Conservation (phyloP, 1,284 basidiomycete species). For the Farysia itapuensis region DNA sequence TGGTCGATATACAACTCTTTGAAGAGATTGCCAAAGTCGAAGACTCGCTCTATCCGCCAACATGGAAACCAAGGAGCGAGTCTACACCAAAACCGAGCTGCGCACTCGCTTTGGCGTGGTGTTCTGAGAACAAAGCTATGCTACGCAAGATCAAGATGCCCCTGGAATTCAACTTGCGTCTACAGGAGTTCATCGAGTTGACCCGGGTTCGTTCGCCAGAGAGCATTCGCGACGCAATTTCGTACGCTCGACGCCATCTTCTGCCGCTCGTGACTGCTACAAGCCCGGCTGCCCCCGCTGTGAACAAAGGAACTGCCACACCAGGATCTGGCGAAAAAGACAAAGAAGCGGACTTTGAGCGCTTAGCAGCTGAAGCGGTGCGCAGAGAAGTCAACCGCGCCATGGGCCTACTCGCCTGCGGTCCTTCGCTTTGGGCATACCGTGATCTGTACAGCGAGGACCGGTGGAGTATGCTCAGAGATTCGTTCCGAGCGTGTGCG, state of each 20-base stretch:
- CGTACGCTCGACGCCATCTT: constrained; percentile 80
- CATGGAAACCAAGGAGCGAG: neutral
- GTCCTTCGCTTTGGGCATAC: constrained; percentile 24
- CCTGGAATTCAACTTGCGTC: constrained; percentile 88
- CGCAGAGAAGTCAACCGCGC: constrained; percentile 20
- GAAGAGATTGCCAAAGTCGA: constrained; percentile 84
- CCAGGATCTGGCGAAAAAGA: neutral
- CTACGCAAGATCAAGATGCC: constrained; percentile 80
- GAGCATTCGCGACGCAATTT: constrained; percentile 74
- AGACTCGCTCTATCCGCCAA: constrained; percentile 66
- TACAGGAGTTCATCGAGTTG: constrained; percentile 96
- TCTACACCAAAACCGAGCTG: constrained; percentile 67
- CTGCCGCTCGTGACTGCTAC: constrained; percentile 68
- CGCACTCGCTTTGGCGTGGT: constrained; percentile 87
- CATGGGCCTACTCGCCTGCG: constrained; percentile 50
- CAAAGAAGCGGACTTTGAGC: constrained; percentile 27
- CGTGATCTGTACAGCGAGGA: constrained; percentile 40
- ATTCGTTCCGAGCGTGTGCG: constrained; percentile 35
- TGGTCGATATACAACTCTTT: constrained; percentile 74
- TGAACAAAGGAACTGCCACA: neutral
- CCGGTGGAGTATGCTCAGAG: constrained; percentile 33
- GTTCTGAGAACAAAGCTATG: constrained; percentile 89
- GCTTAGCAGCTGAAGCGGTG: constrained; percentile 15
- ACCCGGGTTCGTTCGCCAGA: constrained; percentile 12
- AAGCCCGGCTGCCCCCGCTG: neutral